Evolutionary conservation across 116 monocot genomes (phyloP), one percentile per base, ranked within the genome.

Genomic region (Thalassia testudinum): DNA sequence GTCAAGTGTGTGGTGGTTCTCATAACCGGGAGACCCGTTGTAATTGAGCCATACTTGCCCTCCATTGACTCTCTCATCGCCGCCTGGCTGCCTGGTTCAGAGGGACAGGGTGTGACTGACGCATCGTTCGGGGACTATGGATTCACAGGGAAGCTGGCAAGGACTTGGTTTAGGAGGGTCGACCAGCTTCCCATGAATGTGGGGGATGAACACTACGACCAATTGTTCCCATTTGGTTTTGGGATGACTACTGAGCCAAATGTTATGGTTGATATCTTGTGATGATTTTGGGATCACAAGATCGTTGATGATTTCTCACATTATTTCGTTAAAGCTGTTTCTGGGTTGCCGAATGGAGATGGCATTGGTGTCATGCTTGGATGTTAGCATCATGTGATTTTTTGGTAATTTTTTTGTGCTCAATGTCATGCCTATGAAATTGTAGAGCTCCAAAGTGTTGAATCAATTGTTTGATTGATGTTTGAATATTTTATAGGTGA

Each of bases 111-210:
- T 7, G 62, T 87, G 0, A 58, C 81, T 38, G 86, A 87, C 49
- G 72, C 78, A 11, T 70, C 81, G 6, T 81, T 87, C 49, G 86
- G 86, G 2, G 86, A 87, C 40, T 72, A 81, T 30, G 86, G 81
- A 1, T 87, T 87, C 59, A 69, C 74, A 0, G 86, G 86, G 19
- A 87, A 72, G 63, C 80, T 87, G 8, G 48, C 86, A 0, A 56
- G 86, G 24, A 81, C 86, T 5, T 87, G 86, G 86, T 87, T 87
- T 69, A 87, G 54, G 75, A 64, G 71, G 7, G 75, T 81, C 0
- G 81, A 81, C 26, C 86, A 87, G 67, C 75, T 87, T 7, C 86
- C 86, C 28, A 87, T 87, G 86, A 87, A 87, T 49, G 66, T 78
- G 26, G 86, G 81, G 40, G 86, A 87, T 37, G 1, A 22, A 14